Evolutionary conservation across 2,329 filamentous ascomycete species (phyloP).

Genomic region (Aspergillus sp.): DNA sequence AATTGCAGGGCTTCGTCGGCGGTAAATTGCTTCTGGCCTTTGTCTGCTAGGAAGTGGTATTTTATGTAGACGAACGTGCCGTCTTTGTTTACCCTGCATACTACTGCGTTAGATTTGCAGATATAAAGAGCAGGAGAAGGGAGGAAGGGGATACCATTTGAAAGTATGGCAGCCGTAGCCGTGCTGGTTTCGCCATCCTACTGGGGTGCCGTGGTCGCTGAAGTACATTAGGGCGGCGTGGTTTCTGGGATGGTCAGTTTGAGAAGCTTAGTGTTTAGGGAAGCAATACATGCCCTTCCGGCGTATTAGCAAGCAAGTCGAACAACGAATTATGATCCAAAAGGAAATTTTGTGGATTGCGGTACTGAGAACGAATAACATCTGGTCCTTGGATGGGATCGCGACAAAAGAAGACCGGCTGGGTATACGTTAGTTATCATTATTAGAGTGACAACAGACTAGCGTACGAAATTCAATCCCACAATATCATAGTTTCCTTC

Average conservation of each 20-base stretch:
- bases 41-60: slow-evolving; percentile 44
- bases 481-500: slow-evolving; percentile 48
- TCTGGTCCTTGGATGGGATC: slow-evolving; percentile 44
- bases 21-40: slow-evolving; percentile 44
- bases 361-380: slow-evolving; percentile 43
- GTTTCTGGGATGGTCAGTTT: slow-evolving; percentile 22
- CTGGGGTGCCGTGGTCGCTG: slow-evolving; percentile 45
- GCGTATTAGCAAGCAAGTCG: slow-evolving; percentile 44
- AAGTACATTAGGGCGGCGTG: slow-evolving; percentile 47
- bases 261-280: background rate
- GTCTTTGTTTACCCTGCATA: slow-evolving; percentile 36
- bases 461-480: slow-evolving; percentile 38
- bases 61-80: slow-evolving; percentile 48
- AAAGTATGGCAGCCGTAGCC: slow-evolving; percentile 45
- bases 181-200: slow-evolving; percentile 38
- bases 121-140: too few relatives aligned
- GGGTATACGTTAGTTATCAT: background rate
- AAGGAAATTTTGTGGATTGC: slow-evolving; percentile 45
- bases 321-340: slow-evolving; percentile 45
- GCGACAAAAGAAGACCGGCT: slow-evolving; percentile 45
- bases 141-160: slow-evolving; percentile 27
- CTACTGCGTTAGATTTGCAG: too few relatives aligned
- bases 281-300: slow-evolving; percentile 27
- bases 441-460: background rate
- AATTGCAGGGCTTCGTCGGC: slow-evolving; percentile 40